Base-by-base conservation (phyloP, 1,284 basidiomycete genomes). In the Phylloboletellus chloephorus region DNA sequence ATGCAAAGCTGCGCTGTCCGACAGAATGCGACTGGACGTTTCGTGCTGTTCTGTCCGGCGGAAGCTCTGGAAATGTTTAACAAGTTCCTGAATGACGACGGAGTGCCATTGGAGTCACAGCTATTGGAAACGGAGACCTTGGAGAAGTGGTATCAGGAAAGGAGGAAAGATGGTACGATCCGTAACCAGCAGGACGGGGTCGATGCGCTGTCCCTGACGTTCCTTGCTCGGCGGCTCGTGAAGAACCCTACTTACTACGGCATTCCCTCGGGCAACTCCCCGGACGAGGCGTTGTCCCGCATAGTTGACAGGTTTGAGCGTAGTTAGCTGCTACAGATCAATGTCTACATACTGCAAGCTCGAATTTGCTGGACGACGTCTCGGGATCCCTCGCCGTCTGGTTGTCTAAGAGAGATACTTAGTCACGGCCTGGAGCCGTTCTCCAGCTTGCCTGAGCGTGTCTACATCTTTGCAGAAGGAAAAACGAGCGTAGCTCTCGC, bases 381-480 rank as follows among this genome's bases (percentile, higher is more conserved):
- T 5, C 7, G 15, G 28, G 21, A 12, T 5, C 23, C n/a, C n/a
- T n/a, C 3, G 21, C 15, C 2, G 9, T 40, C 36, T 32, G 24
- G 7, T 31, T 12, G 8, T 48, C 46, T 54, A 60, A 37, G 41
- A 47, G 31, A 88, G 68, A 64, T 75, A 93, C 46, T 88, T 78
- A 55, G 77, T 79, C 50, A 97, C 69, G 13, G 68, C 69, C 58
- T 84, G 74, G 31, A 97, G 67, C 16, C 88, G 77, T 56, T 89
- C 82, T 22, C 81, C 82, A 13, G 93, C 93, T 28, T 68, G 69
- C 51, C 72, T 78, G 25, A 97, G 71, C 1, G 88, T 91, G 31
- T 88, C 88, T 19, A 80, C 52, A 55, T 96, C 92, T 60, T 96
- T 96, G 73, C 92, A 95, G 71, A 95, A 96, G 2, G 90, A 84